Percentiles rank a stretch among this genome's conserved stretches.
phyloP scores from a whole-genome alignment of 2,329 filamentous ascomycete species.

The Sporothrix mexicana region DNA sequence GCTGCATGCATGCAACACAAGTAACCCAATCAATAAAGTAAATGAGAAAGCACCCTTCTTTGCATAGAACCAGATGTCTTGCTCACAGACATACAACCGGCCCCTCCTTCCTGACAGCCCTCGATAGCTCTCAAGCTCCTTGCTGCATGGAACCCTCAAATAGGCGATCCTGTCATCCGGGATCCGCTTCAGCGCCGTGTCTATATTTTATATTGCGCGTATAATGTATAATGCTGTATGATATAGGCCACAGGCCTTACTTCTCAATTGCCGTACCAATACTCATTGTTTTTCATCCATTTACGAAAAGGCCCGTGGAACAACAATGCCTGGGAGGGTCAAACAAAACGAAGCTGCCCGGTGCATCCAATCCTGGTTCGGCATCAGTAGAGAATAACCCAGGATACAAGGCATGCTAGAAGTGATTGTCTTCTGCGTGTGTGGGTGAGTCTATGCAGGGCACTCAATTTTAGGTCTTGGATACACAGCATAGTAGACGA shows the following conservation, averaged over 20 bases:
- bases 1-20: conserved; percentile 10
- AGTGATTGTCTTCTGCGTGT: too few species aligned
- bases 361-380: neutral
- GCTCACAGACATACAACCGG: neutral
- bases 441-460: neutral
- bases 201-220: conserved; percentile 3
- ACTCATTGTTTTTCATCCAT: neutral
- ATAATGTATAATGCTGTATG: conserved; percentile 8
- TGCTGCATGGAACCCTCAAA: conserved; percentile 16
- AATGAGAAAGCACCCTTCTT: too few species aligned
- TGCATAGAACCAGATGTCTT: neutral
- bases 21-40: neutral
- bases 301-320: neutral
- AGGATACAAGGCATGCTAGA: neutral
- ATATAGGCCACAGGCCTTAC: neutral
- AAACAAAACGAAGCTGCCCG: neutral
- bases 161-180: conserved; percentile 29
- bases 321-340: neutral
- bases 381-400: neutral
- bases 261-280: neutral
- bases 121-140: neutral
- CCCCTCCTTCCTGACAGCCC: neutral
- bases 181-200: conserved; percentile 18
- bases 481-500: conserved; percentile 7
- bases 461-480: neutral